These are phyloP conservation scores for Pyrenochaeta sp. DNA, from an alignment of 2,329 filamentous ascomycete genomes.

Conservation along the genomic window DNA sequence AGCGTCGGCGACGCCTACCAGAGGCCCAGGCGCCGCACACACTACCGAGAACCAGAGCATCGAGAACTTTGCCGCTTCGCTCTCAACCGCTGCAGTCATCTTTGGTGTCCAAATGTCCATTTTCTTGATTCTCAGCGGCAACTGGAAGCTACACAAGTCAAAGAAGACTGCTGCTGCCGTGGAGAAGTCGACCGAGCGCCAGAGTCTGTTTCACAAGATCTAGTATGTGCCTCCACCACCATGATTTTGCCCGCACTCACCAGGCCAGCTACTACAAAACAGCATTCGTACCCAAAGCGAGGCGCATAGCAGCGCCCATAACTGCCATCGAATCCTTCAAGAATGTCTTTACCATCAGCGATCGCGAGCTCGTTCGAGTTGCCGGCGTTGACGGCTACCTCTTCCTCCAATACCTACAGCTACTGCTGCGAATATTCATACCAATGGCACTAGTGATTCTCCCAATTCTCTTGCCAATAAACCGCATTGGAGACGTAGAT, in stretches of 20 bases:
- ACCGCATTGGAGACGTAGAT: constrained; percentile 73
- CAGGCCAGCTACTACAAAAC: constrained; percentile 49
- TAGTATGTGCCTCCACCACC: constrained; percentile 34
- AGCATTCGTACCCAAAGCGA: constrained; percentile 46
- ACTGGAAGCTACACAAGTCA: constrained; percentile 45
- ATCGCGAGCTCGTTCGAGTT: constrained; percentile 90
- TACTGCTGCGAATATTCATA: constrained; percentile 89
- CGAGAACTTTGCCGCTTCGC: constrained; percentile 48
- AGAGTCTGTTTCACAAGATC: constrained; percentile 49
- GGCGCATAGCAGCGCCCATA: constrained; percentile 44
- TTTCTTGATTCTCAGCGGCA: constrained; percentile 49
- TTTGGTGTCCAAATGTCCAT: constrained; percentile 45
- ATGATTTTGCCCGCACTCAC: constrained; percentile 20
- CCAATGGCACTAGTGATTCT: constrained; percentile 81
- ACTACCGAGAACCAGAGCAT: constrained; percentile 42
- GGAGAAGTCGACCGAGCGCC: constrained; percentile 35
- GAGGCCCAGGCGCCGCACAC: constrained; percentile 18
- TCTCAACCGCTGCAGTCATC: constrained; percentile 45
- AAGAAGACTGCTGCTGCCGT: constrained; percentile 20
- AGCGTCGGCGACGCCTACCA: constrained; percentile 4
- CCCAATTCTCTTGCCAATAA: constrained; percentile 86
- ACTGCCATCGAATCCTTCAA: constrained; percentile 49
- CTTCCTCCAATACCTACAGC: constrained; percentile 88
- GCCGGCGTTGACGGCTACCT: constrained; percentile 97
- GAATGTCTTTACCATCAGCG: constrained; percentile 70